phyloP scores from a whole-genome alignment of 148 eudicot genomes.

The Oxyria digyna region DNA sequence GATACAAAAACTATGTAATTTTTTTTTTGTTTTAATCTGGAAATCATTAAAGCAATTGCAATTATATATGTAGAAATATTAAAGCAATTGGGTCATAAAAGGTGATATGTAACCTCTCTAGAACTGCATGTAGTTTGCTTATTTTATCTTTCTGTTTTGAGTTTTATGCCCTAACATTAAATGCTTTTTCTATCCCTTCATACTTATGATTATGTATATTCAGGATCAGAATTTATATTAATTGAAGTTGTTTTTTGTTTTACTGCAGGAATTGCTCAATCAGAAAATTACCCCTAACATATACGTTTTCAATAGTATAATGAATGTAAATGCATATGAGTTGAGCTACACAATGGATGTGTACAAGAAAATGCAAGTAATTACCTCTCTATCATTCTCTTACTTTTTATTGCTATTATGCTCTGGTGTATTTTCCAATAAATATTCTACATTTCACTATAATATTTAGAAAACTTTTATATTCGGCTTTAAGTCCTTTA shows the following conservation, averaged over 20 bases:
- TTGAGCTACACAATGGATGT: conserved; percentile 55
- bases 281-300: conserved; percentile 60
- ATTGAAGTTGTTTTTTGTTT: not conserved
- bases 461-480: not conserved
- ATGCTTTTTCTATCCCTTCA: not conserved
- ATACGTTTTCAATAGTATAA: conserved; percentile 86
- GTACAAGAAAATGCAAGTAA: conserved; percentile 84
- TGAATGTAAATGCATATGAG: conserved; percentile 85
- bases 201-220: not conserved
- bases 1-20: not conserved
- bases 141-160: too few species aligned
- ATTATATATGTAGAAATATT: not conserved
- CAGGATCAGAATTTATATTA: not conserved
- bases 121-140: too few species aligned
- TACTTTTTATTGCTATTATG: not conserved
- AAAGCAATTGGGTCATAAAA: not conserved
- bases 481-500: not conserved
- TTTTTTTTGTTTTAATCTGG: too few species aligned
- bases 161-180: not conserved
- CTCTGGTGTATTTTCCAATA: not conserved
- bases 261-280: conserved; percentile 55
- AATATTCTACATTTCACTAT: not conserved
- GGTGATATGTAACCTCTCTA: not conserved
- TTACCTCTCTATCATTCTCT: conserved; percentile 4
- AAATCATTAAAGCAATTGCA: too few species aligned